phyloP scores from a whole-genome alignment of 345 rosid genomes.

The Citrus mangshanensis region DNA sequence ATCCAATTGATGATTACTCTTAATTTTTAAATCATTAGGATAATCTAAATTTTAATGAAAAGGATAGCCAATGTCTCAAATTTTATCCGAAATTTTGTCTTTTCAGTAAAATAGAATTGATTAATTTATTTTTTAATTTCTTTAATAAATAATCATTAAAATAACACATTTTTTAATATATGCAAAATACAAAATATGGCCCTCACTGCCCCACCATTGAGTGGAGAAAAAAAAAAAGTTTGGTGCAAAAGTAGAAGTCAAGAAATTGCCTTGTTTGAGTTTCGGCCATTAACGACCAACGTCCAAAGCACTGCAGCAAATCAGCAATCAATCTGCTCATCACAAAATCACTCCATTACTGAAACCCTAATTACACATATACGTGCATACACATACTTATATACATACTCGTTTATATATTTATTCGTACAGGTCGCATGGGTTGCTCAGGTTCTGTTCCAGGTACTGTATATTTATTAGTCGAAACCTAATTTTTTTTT shows the following conservation, averaged over 20 bases:
- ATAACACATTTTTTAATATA: too few species aligned
- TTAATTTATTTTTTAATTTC: too few species aligned
- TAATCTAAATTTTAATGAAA: neutral
- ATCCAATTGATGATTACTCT: neutral
- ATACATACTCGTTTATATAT: neutral
- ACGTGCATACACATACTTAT: neutral
- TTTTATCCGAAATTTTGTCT: neutral
- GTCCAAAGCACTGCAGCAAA: neutral
- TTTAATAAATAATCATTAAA: too few species aligned
- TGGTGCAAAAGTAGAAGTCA: neutral
- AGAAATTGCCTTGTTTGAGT: neutral
- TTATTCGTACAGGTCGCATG: constrained; percentile 34
- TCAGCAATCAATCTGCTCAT: neutral
- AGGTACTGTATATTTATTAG: constrained; percentile 29
- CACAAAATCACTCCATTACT: neutral
- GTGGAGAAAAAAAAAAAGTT: too few species aligned
- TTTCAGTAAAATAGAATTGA: neutral
- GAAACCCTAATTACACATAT: neutral
- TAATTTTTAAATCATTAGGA: neutral
- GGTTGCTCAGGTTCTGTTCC: constrained; percentile 94
- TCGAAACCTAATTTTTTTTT: neutral
- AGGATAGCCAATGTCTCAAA: neutral
- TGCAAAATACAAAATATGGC: too few species aligned
- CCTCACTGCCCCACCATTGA: neutral
- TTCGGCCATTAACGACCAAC: constrained; percentile 5